Evolutionary conservation across 1,284 basidiomycete species (phyloP), one percentile per base, ranked within the genome.

Genomic region (Cystobasidium pallidum): DNA sequence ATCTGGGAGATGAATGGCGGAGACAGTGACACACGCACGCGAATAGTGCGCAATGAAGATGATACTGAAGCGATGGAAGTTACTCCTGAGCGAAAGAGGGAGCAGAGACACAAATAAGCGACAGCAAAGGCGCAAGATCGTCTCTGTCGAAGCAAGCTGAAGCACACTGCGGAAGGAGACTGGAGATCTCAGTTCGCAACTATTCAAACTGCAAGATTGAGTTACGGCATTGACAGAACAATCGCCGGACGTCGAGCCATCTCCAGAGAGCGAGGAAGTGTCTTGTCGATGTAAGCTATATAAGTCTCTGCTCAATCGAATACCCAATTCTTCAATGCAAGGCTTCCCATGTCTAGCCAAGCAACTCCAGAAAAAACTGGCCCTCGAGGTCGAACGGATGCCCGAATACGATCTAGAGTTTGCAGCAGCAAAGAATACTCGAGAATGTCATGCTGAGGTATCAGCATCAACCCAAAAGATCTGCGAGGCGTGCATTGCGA

Each of bases 321-420:
- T 21, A 24, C 11, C n/a, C 3, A 21, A 15, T n/a, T 8, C 34
- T 7, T 39, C 43, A 45, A 28, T 6, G 26, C 10, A n/a, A 17
- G 6, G 19, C 19, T 17, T 34, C 26, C 11, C 15, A 17, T 0
- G 6, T 41, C 3, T 36, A 64, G 62, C 19, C 24, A 17, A 26
- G 17, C 62, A 62, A 41, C 67, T 70, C 10, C 39, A 70, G 43
- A 71, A 71, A 34, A 51, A 63, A 21, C 61, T 63, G 26, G 59
- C 43, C n/a, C 64, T 59, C 51, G 68, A 71, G 28, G 51, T 71
- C 26, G 45, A 71, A 41, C 68, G 64, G 49, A n/a, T n/a, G n/a
- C n/a, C n/a, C n/a, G n/a, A n/a, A n/a, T n/a, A n/a, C n/a, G n/a
- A n/a, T n/a, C n/a, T n/a, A n/a, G n/a, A n/a, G n/a, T n/a, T n/a